These are phyloP conservation scores for Moniliella sp. DNA, from an alignment of 1,284 basidiomycete species.

Conservation along the genomic window DNA sequence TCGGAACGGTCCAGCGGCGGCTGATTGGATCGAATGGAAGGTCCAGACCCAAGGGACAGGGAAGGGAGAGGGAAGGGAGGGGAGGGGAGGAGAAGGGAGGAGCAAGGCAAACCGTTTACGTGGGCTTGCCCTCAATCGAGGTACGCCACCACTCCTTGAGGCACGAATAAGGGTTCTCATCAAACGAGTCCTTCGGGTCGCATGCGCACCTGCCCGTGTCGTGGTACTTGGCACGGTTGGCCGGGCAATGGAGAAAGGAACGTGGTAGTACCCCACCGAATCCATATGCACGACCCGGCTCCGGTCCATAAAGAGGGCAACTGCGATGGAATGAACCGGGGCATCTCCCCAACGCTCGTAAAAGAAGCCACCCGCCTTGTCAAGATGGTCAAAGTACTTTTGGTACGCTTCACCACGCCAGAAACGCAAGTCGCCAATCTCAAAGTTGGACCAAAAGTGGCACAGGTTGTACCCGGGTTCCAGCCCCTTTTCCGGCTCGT, in stretches of 20 bases:
- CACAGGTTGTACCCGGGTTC: slow-evolving; percentile 44
- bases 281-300: slow-evolving; percentile 19
- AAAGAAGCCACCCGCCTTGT: slow-evolving; percentile 48
- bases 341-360: slow-evolving; percentile 59
- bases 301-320: slow-evolving; percentile 15
- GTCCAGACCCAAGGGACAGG: too few relatives aligned
- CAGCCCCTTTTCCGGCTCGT: slow-evolving; percentile 48
- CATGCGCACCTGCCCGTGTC: not conserved
- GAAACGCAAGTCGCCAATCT: slow-evolving; percentile 48
- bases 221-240: slow-evolving; percentile 4
- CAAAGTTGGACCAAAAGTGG: slow-evolving; percentile 47
- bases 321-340: slow-evolving; percentile 36
- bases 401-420: slow-evolving; percentile 56
- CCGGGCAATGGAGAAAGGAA: slow-evolving; percentile 20
- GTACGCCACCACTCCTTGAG: too few relatives aligned
- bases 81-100: too few relatives aligned
- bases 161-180: not conserved
- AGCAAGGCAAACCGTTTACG: too few relatives aligned
- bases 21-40: too few relatives aligned
- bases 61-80: too few relatives aligned
- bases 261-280: slow-evolving; percentile 24
- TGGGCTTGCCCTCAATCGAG: too few relatives aligned
- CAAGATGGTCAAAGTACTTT: slow-evolving; percentile 56
- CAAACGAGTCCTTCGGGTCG: not conserved
- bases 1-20: too few relatives aligned